Percentiles rank a stretch among this genome's conserved stretches.
phyloP scores from a whole-genome alignment of 768 basidiomycete genomes.

The Podaxis sp. region DNA sequence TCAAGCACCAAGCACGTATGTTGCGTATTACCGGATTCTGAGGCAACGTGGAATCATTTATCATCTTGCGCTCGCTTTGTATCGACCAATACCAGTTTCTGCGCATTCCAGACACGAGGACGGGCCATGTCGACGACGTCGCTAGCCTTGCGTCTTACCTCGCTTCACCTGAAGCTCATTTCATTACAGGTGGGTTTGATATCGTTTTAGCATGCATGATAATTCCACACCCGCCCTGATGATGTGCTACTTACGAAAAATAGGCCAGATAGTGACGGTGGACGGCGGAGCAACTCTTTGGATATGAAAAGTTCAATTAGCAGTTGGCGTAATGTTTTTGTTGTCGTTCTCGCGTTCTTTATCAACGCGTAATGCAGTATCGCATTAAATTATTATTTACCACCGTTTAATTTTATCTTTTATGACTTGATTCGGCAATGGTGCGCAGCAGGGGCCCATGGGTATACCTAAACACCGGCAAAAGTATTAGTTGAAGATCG shows the following conservation, averaged over 20 bases:
- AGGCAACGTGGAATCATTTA: too few relatives aligned
- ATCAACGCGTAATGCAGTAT: too few relatives aligned
- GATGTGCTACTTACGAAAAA: not conserved
- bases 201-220: not conserved
- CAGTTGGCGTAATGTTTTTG: too few relatives aligned
- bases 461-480: too few relatives aligned
- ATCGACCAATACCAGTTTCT: not conserved
- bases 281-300: slow-evolving; percentile 2
- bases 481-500: too few relatives aligned
- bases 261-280: slow-evolving; percentile 1
- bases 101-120: not conserved
- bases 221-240: not conserved
- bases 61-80: not conserved
- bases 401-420: too few relatives aligned
- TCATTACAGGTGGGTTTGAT: slow-evolving; percentile 3
- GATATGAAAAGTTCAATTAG: not conserved
- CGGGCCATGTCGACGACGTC: slow-evolving; percentile 15
- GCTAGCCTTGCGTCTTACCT: slow-evolving; percentile 23
- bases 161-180: slow-evolving; percentile 18
- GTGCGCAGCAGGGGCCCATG: too few relatives aligned
- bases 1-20: not conserved
- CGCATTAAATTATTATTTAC: too few relatives aligned
- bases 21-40: not conserved
- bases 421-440: too few relatives aligned
- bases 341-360: too few relatives aligned